Evolutionary conservation across 148 eudicot genomes (phyloP), one percentile per base, ranked within the genome.

Genomic region (Camellia sinensis): DNA sequence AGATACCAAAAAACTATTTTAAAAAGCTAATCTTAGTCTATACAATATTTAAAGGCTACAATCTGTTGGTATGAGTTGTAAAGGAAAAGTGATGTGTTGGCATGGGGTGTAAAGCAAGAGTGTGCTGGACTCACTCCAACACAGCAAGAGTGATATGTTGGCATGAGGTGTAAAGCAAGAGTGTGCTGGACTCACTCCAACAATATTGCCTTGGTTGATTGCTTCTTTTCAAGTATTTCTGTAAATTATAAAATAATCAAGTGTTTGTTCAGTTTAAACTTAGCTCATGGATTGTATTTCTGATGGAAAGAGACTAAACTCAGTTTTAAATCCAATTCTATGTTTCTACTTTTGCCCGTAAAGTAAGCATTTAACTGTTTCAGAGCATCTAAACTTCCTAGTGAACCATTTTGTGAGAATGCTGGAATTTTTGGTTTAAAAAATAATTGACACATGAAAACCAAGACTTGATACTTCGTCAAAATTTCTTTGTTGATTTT

Each of bases 261-360:
- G 53, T 17, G 17, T 56, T 73, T 5, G n/a, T 48, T 19, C 37
- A 10, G 13, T 8, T 72, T 19, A 3, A 48, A 21, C 63, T 21
- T 54, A 21, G 76, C 14, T 73, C 76, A 54, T 73, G 18, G 63
- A n/a, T 54, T 73, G 11, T 54, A 73, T 13, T 73, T 19, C 6
- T 52, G 9, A 50, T 13, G 43, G 61, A 29, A 9, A 73, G 45
- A n/a, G 62, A 50, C 59, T 37, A 15, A 65, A 2, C 22, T 65
- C 48, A 59, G 77, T 41, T 74, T 37, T 40, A 57, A 74, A 74
- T 74, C 45, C 29, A 10, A 37, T 74, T 74, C 63, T 66, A 18
- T 37, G 22, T 19, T 41, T 74, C 52, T 74, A 59, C 19, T 41
- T 59, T 63, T 75, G 15, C 9, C 12, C 21, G 48, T 17, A 74